Evolutionary conservation across 805 yeast species (phyloP).

Genomic region (Tetrapisispora arboricola): DNA sequence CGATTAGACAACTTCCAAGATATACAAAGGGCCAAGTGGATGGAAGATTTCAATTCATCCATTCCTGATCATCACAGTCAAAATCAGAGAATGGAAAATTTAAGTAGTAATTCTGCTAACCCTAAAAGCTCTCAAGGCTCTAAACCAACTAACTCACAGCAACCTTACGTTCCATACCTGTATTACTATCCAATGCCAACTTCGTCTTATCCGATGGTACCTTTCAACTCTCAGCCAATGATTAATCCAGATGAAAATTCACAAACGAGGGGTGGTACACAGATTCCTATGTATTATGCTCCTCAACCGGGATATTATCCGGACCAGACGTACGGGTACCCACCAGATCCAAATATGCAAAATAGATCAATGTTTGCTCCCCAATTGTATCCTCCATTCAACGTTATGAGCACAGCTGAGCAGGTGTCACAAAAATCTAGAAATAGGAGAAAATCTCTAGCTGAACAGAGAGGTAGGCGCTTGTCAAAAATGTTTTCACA

Average conservation of each 20-base stretch:
- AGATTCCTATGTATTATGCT: conserved; percentile 1
- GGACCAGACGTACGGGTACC: conserved; percentile 21
- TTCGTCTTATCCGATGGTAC: conserved; percentile 14
- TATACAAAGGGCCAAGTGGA: conserved; percentile 21
- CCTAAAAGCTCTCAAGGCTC: neutral
- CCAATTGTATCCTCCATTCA: conserved; percentile 12
- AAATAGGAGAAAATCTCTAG: conserved; percentile 17
- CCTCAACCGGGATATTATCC: conserved; percentile 11
- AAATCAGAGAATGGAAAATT: neutral
- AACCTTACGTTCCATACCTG: conserved; percentile 17
- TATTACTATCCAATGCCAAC: conserved; percentile 20
- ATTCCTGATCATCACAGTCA: neutral
- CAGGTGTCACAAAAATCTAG: conserved; percentile 6
- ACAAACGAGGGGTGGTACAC: neutral
- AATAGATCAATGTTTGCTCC: conserved; percentile 21
- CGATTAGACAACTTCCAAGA: conserved; percentile 23
- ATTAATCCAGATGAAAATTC: conserved; percentile 2
- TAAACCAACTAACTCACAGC: conserved; percentile 5
- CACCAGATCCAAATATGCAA: conserved; percentile 8
- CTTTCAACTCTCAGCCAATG: conserved; percentile 15
- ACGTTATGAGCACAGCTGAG: neutral
- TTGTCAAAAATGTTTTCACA: conserved; percentile 21
- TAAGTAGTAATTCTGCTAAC: neutral
- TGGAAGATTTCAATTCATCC: conserved; percentile 26
- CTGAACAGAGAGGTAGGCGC: conserved; percentile 24